Evolutionary conservation across 805 yeast species (phyloP).

Genomic region (Barnettozyma wickerhamii): DNA sequence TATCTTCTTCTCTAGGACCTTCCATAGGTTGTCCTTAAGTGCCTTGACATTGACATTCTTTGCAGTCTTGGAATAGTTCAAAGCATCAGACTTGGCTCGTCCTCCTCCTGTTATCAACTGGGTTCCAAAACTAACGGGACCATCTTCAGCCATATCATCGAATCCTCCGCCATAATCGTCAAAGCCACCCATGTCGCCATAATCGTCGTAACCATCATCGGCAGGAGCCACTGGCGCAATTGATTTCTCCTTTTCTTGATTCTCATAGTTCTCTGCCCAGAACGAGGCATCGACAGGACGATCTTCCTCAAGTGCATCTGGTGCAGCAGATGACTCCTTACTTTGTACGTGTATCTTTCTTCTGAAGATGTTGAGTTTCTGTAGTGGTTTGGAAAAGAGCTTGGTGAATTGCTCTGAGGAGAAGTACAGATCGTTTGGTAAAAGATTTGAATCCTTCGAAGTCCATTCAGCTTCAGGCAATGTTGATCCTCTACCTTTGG

Average conservation of each 20-base stretch:
- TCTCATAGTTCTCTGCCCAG: conserved; percentile 65
- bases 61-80: conserved; percentile 65
- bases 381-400: conserved; percentile 64
- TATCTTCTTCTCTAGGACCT: conserved; percentile 36
- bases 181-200: conserved; percentile 22
- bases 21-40: conserved; percentile 76
- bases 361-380: conserved; percentile 34
- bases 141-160: conserved; percentile 12
- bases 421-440: conserved; percentile 75
- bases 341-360: conserved; percentile 7
- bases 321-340: conserved; percentile 5
- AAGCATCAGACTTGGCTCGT: conserved; percentile 36
- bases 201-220: conserved; percentile 10
- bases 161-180: conserved; percentile 6
- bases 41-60: conserved; percentile 73
- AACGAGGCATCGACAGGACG: conserved; percentile 58
- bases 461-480: conserved; percentile 39
- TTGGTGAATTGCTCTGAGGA: conserved; percentile 63
- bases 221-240: conserved; percentile 1
- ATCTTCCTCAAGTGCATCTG: conserved; percentile 17
- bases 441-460: conserved; percentile 40
- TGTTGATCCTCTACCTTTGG: conserved; percentile 31
- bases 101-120: conserved; percentile 27
- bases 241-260: conserved; percentile 22
- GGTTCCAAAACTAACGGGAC: conserved; percentile 21